Percentiles rank a stretch among this genome's conserved stretches.
These are phyloP conservation scores for Phytopythium sindhum DNA, from an alignment of 352 stramenopile genomes.

Conservation along the genomic window DNA sequence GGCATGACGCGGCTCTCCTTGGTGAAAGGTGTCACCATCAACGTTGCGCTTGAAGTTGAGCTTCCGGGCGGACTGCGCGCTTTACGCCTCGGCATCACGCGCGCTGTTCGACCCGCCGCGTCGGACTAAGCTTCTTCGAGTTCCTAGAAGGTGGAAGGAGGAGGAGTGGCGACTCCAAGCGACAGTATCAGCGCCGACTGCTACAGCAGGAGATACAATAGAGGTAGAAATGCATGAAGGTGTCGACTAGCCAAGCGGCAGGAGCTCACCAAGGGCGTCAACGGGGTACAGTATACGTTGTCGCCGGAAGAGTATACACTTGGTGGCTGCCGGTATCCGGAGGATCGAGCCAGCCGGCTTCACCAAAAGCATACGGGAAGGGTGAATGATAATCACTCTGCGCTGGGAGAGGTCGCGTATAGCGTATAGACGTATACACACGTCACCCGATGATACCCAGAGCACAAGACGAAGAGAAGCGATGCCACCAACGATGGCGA, in stretches of 20 bases:
- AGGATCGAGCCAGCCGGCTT: neutral
- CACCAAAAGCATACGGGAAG: no score
- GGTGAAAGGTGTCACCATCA: neutral
- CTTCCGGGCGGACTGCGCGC: neutral
- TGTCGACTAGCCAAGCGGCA: neutral
- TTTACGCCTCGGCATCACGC: constrained; percentile 11
- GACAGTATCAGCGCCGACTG: no score
- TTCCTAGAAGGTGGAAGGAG: neutral
- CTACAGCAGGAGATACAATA: no score
- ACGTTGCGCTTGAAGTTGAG: constrained; percentile 10
- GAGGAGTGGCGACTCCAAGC: neutral
- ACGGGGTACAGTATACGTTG: neutral
- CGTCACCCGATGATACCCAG: neutral
- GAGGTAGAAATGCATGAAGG: neutral
- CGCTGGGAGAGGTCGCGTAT: neutral
- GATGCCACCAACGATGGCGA: constrained; percentile 8
- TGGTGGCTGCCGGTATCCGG: constrained; percentile 1
- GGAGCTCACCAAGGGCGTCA: neutral
- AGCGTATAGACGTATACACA: neutral
- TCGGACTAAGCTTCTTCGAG: neutral
- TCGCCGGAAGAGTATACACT: neutral
- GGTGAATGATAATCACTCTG: neutral
- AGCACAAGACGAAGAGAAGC: neutral
- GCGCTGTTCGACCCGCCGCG: neutral
- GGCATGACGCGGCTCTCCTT: no score